phyloP scores from a whole-genome alignment of 331 rosid genomes.

The Quercus tomentella region DNA sequence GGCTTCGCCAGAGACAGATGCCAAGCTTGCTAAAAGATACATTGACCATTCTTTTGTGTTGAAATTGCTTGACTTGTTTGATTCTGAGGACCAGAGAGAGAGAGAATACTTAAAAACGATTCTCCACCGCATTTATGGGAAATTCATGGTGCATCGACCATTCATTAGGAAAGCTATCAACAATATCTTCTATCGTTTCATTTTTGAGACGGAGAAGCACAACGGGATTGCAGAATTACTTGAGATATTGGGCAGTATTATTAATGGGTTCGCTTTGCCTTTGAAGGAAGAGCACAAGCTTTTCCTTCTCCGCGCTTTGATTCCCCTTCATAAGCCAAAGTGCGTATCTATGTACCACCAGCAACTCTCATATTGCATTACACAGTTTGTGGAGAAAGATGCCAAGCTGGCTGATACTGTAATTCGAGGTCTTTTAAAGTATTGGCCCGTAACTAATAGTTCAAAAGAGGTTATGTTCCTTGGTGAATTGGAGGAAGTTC shows the following conservation, averaged over 20 bases:
- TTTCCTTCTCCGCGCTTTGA: slow-evolving; percentile 65
- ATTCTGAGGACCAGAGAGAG: slow-evolving; percentile 83
- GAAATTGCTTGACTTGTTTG: slow-evolving; percentile 67
- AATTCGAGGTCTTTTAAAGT: slow-evolving; percentile 64
- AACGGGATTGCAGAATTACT: slow-evolving; percentile 76
- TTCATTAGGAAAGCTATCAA: slow-evolving; percentile 69
- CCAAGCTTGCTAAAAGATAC: slow-evolving; percentile 69
- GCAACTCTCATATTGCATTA: slow-evolving; percentile 69
- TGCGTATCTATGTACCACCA: slow-evolving; percentile 63
- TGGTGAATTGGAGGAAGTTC: slow-evolving; percentile 72
- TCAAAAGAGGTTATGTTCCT: slow-evolving; percentile 88
- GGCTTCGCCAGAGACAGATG: slow-evolving; percentile 67
- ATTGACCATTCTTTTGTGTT: slow-evolving; percentile 67
- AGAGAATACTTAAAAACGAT: slow-evolving; percentile 72
- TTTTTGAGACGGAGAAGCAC: slow-evolving; percentile 80
- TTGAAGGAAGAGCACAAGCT: slow-evolving; percentile 84
- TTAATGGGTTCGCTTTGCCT: slow-evolving; percentile 82
- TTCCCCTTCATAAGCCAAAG: slow-evolving; percentile 83
- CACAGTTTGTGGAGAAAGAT: slow-evolving; percentile 81
- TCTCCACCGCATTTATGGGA: slow-evolving; percentile 72
- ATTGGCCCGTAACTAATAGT: slow-evolving; percentile 81
- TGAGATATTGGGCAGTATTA: slow-evolving; percentile 74
- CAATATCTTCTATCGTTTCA: slow-evolving; percentile 64
- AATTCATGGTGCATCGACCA: slow-evolving; percentile 84
- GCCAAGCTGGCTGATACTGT: slow-evolving; percentile 78